Base-by-base conservation (phyloP, 1,139 yeast genomes). In the Hansenula sp. region DNA sequence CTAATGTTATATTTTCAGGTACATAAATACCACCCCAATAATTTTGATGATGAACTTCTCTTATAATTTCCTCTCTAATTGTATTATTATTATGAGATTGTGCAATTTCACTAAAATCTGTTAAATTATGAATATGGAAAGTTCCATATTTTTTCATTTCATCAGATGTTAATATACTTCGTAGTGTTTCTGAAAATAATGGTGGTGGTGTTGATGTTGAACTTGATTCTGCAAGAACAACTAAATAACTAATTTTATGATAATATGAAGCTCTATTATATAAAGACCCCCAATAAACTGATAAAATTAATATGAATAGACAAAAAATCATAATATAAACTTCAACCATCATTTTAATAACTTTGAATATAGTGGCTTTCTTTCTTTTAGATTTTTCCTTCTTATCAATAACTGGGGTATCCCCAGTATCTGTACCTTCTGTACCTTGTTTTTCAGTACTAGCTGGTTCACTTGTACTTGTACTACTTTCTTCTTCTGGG, bases 251-350 rank as follows among this genome's bases (percentile, higher is more conserved):
- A 44, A 78, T 56, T 48, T 76, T 72, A 13, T 50, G 51, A 29
- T 59, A 59, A 19, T 80, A 54, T 11, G 46, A 34, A 2, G 47
- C 47, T 34, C 83, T 58, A n/a, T 62, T 45, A 52, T 61, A 77
- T 55, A 68, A 60, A 1, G 81, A 62, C 1, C 81, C 85, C 83
- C 84, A 78, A 53, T 73, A 79, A 13, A 79, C 60, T 3, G 79
- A 66, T 40, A 77, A 60, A 11, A 50, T 38, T 14, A 40, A 46
- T 12, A 50, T n/a, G 21, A 44, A 39, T 5, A 34, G 31, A 16
- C 11, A 14, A 11, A 45, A 19, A 24, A 51, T 46, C 10, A 46
- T 17, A 2, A 44, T 1, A 28, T 42, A 48, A 13, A 43, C 40
- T 16, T 14, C 35, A 3, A 19, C 20, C 28, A 45, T 45, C 41